phyloP scores from a whole-genome alignment of 2,329 filamentous ascomycete species.

The Neopestalotiopsis clavispora region DNA sequence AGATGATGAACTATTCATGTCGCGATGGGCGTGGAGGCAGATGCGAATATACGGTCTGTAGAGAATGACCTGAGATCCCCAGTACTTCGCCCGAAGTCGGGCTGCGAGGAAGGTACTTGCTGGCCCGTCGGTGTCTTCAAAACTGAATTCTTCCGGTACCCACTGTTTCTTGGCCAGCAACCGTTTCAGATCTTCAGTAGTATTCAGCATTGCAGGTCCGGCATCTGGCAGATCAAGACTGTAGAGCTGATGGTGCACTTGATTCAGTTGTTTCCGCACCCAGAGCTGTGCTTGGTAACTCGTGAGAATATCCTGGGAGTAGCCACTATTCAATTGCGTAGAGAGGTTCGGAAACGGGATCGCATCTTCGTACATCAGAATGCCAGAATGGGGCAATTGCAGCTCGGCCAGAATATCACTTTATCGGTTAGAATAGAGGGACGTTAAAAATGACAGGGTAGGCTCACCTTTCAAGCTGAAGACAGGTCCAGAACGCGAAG shows the following conservation, averaged over 20 bases:
- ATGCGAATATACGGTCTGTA: constrained; percentile 75
- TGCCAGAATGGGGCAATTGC: constrained; percentile 63
- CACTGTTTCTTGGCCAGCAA: constrained; percentile 51
- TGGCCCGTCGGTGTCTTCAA: constrained; percentile 71
- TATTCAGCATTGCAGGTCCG: constrained; percentile 35
- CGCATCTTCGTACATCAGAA: constrained; percentile 64
- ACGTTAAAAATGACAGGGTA: background rate
- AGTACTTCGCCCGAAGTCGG: constrained; percentile 90
- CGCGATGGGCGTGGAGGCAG: constrained; percentile 50
- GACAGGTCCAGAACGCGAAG: constrained; percentile 89
- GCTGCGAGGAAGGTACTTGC: constrained; percentile 79
- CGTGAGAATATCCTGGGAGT: constrained; percentile 54
- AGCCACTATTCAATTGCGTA: constrained; percentile 47
- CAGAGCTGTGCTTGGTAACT: constrained; percentile 69
- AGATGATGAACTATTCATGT: constrained; percentile 23
- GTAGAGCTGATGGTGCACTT: constrained; percentile 63
- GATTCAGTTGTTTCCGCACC: constrained; percentile 67
- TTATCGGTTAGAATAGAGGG: background rate
- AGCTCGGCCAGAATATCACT: constrained; percentile 93
- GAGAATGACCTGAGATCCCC: constrained; percentile 88
- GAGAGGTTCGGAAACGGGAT: constrained; percentile 70
- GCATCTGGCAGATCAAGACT: constrained; percentile 32
- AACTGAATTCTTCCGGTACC: constrained; percentile 58
- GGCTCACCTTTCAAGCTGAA: constrained; percentile 84
- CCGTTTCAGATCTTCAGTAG: constrained; percentile 52